Conservation (phyloP, 768 basidiomycete species). For the Dacryopinax spathularia region DNA sequence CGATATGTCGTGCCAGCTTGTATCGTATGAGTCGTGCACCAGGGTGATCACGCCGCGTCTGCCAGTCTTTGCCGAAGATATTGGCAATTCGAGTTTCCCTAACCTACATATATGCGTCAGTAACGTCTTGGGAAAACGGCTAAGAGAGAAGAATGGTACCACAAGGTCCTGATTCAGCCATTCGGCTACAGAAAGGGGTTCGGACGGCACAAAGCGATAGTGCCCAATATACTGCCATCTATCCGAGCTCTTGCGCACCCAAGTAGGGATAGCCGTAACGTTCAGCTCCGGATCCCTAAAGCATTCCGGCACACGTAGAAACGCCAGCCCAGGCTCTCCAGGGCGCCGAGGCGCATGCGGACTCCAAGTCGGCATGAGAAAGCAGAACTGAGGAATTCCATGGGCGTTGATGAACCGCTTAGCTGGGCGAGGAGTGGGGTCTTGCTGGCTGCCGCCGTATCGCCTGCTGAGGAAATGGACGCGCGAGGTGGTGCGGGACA, state of each 20-base stretch:
- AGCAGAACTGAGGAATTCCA: not conserved
- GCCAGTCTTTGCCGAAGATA: not conserved
- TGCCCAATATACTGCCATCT: slow-evolving; percentile 2
- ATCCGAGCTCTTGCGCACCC: not conserved
- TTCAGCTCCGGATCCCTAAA: not conserved
- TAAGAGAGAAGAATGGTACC: not conserved
- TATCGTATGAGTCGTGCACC: not conserved
- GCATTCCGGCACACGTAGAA: not conserved
- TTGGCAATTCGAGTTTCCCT: not conserved
- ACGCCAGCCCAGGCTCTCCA: not conserved
- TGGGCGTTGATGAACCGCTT: not conserved
- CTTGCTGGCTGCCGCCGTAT: not conserved
- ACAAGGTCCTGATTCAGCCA: not conserved
- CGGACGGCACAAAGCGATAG: not conserved
- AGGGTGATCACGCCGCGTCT: not conserved
- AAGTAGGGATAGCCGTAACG: not conserved
- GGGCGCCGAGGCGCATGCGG: not conserved
- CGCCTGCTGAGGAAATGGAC: not conserved
- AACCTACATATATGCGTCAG: not conserved
- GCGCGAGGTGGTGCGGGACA: not conserved
- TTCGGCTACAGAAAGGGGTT: not conserved
- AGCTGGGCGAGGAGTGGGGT: not conserved
- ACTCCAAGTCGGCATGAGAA: not conserved
- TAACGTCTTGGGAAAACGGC: not conserved
- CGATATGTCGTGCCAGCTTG: not conserved